phyloP scores from a whole-genome alignment of 225 moss, liverwort and hornwort genomes.

The Lunularia cruciata region DNA sequence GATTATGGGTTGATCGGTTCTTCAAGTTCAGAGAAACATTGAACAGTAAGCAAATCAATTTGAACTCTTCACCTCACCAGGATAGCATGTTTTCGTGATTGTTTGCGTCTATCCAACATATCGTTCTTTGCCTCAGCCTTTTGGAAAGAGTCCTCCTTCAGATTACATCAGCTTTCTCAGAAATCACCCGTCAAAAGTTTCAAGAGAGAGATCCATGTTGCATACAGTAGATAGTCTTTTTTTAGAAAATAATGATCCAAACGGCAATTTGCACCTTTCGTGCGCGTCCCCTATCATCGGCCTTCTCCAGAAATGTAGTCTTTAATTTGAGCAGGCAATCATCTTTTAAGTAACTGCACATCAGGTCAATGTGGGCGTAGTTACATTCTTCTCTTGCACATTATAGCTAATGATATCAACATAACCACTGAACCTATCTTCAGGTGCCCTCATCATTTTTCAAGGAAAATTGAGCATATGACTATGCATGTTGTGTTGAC shows the following conservation, averaged over 20 bases:
- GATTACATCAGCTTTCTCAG: neutral
- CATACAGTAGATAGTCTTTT: neutral
- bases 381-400: neutral
- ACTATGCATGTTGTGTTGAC: no score
- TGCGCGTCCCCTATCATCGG: slow-evolving; percentile 30
- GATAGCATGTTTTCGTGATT: slow-evolving; percentile 33
- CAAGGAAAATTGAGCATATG: no score
- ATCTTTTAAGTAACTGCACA: slow-evolving; percentile 42
- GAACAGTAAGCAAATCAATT: neutral
- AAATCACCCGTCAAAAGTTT: neutral
- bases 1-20: no score
- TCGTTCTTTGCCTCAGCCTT: slow-evolving; percentile 1
- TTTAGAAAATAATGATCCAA: no score
- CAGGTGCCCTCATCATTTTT: neutral
- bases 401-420: neutral
- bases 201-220: neutral
- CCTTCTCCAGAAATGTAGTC: slow-evolving; percentile 27
- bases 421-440: neutral
- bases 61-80: slow-evolving; percentile 18
- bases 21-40: no score
- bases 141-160: slow-evolving; percentile 21
- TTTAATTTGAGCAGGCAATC: slow-evolving; percentile 33
- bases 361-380: no score
- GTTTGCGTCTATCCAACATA: slow-evolving; percentile 18
- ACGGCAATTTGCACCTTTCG: neutral